Percentiles rank a stretch among this genome's conserved stretches.
These are phyloP conservation scores for Endocalyx cinctus DNA, from an alignment of 2,329 filamentous ascomycete genomes.

Conservation along the genomic window DNA sequence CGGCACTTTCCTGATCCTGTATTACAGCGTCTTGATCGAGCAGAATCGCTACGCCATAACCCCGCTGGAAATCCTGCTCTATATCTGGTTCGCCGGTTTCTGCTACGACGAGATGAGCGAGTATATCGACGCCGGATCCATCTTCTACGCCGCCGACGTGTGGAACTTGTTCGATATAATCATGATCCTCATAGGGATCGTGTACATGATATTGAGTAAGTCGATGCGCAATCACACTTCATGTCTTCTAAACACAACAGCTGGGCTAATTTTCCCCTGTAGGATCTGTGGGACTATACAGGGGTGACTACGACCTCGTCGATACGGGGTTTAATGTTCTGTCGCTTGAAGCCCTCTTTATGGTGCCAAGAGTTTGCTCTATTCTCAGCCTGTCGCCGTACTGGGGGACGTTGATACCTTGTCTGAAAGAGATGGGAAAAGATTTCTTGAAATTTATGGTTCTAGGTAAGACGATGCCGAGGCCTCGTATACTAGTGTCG, in stretches of 20 bases:
- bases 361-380: slow-evolving; percentile 85
- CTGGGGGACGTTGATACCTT: slow-evolving; percentile 85
- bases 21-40: slow-evolving; percentile 81
- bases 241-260: slow-evolving; percentile 1
- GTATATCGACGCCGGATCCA: slow-evolving; percentile 77
- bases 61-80: slow-evolving; percentile 65
- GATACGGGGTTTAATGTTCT: slow-evolving; percentile 86
- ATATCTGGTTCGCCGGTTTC: slow-evolving; percentile 83
- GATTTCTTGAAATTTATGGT: slow-evolving; percentile 75
- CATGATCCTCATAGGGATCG: slow-evolving; percentile 68
- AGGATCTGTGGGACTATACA: slow-evolving; percentile 65
- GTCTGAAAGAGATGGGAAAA: slow-evolving; percentile 89
- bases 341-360: slow-evolving; percentile 80
- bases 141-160: slow-evolving; percentile 80
- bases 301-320: slow-evolving; percentile 57
- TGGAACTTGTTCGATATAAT: slow-evolving; percentile 72
- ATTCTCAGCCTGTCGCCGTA: slow-evolving; percentile 83
- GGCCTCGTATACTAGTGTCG: neutral
- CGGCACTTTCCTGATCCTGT: slow-evolving; percentile 65
- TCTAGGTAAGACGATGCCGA: slow-evolving; percentile 55
- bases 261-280: slow-evolving; percentile 10
- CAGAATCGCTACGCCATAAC: slow-evolving; percentile 64
- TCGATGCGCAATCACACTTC: slow-evolving; percentile 19
- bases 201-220: slow-evolving; percentile 70
- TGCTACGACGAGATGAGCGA: slow-evolving; percentile 84